A percentile compares a stretch with the other conserved stretches of the same genome.
Conservation (phyloP, 2,329 filamentous ascomycete genomes). For the Clarireedia monteithiana region DNA sequence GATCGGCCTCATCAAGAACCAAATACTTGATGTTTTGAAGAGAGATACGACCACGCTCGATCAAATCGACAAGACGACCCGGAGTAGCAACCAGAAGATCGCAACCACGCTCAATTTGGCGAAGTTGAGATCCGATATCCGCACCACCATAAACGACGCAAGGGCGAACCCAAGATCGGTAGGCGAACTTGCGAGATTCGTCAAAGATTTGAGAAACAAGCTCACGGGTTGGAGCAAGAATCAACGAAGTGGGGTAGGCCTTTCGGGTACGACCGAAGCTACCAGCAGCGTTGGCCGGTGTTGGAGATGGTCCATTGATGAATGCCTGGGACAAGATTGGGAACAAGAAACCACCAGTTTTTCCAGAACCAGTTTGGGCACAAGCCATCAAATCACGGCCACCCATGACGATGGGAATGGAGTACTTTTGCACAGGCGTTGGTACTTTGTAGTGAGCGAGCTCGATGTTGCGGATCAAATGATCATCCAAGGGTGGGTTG, state of each 20-base stretch:
- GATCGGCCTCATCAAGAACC: conserved; percentile 71
- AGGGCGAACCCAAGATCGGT: conserved; percentile 96
- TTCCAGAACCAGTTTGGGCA: conserved; percentile 98
- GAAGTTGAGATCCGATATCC: conserved; percentile 95
- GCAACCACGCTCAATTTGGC: conserved; percentile 95
- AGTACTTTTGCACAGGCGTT: conserved; percentile 98
- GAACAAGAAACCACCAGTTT: conserved; percentile 99
- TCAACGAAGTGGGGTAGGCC: conserved; percentile 92
- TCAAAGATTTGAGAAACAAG: conserved; percentile 98
- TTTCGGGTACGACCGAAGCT: conserved; percentile 92
- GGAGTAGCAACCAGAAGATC: conserved; percentile 96
- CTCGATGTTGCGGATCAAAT: conserved; percentile 87
- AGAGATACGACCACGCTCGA: conserved; percentile 97
- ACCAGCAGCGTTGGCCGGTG: conserved; percentile 55
- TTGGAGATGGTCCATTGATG: conserved; percentile 71
- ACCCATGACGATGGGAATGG: conserved; percentile 96
- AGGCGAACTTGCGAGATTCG: conserved; percentile 94
- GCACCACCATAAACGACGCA: conserved; percentile 99
- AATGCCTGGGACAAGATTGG: conserved; percentile 98
- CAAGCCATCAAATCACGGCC: conserved; percentile 99
- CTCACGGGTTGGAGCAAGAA: conserved; percentile 94
- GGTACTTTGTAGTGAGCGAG: conserved; percentile 91
- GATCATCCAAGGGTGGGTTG: conserved; percentile 91
- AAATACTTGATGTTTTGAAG: conserved; percentile 99
- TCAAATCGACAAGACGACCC: conserved; percentile 93